Evolutionary conservation across 2,329 filamentous ascomycete genomes (phyloP), one percentile per base, ranked within the genome.

Genomic region (Tricladium varicosporioides): DNA sequence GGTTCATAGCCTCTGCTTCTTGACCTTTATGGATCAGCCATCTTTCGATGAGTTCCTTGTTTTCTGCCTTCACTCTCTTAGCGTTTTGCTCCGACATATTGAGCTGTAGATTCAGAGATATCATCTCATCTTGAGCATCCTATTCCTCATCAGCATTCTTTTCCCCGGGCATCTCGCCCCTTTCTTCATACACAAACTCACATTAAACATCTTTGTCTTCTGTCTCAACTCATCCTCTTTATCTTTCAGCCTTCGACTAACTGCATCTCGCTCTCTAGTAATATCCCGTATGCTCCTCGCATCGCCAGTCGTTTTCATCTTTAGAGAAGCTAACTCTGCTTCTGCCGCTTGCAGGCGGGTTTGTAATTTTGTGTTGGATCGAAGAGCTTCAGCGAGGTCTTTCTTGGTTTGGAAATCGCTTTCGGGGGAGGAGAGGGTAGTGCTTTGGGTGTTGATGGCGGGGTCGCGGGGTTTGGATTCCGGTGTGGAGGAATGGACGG

Each of bases 111-210:
- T 92, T 92, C 48, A 97, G 75, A 1, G 91, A 87, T 51, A 96
- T 86, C 73, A 96, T 87, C 73, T 99, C 94, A 73, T 97, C 92
- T 75, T 97, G 93, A 53, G 96, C 87, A 67, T 93, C 83, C 82
- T 88, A 66, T 46, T 56, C 27, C 2, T 7, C 31, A 51, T 67
- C 16, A 67, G 61, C 15, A 19, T 54, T 16, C n/a, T 13, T 11
- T 13, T 44, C 10, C 16, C 22, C 16, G 31, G n/a, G 51, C 5
- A 48, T 65, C 22, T 27, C 22, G 7, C 22, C 22, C 22, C 22
- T 27, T 7, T 7, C 3, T 27, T 27, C 22, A 27, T 4, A 27
- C 22, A 4, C 22, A 7, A 27, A 27, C 22, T 27, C 22, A 88
- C 86, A 77, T 92, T 88, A 2, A 96, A 81, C 62, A 97, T 76